Evolutionary conservation across 768 basidiomycete species (phyloP), one percentile per base, ranked within the genome.

Genomic region (Hirschioporus abietinus): DNA sequence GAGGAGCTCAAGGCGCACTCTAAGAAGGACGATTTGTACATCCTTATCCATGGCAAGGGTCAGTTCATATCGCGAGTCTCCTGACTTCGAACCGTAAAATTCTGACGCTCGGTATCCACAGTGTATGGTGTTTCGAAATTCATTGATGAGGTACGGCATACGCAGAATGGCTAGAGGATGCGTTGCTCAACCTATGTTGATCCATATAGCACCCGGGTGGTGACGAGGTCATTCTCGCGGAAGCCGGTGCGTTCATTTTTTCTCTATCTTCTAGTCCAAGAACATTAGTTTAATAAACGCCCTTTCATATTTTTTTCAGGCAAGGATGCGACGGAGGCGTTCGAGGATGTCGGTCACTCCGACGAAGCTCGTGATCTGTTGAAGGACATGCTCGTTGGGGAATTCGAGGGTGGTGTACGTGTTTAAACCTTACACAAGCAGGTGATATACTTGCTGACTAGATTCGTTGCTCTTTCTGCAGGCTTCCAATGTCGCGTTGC

Each of bases 311-410:
- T 35, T 35, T 59, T 63, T 68, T 23, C 78, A 96, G 95, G 92
- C 72, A 89, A 91, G 76, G 95, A 99, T 76, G 96, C 96, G 25
- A 96, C 96, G 35, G 97, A 98, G 74, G 95, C 97, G 7, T 99
- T 99, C 74, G 96, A 99, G 80, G 97, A 99, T 76, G 96, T 99
- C 34, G 97, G 97, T 34, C 97, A 99, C 84, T 98, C 96, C 0
- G 96, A 99, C 72, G 97, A 99, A 79, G 97, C 97, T 26, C 89
- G 97, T 64, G 90, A 83, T 15, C 84, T 96, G 67, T 83, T 99
- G 64, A 86, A 86, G 20, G 88, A 78, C 70, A 86, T 97, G 84
- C 79, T 87, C 58, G 82, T 97, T 64, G 96, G 96, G 64, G 86
- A 91, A 0, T 93, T 96, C 71, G 91, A 92, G 74, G 81, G 79